phyloP scores from a whole-genome alignment of 1,284 basidiomycete species.

The Taiwanofungus camphoratus region DNA sequence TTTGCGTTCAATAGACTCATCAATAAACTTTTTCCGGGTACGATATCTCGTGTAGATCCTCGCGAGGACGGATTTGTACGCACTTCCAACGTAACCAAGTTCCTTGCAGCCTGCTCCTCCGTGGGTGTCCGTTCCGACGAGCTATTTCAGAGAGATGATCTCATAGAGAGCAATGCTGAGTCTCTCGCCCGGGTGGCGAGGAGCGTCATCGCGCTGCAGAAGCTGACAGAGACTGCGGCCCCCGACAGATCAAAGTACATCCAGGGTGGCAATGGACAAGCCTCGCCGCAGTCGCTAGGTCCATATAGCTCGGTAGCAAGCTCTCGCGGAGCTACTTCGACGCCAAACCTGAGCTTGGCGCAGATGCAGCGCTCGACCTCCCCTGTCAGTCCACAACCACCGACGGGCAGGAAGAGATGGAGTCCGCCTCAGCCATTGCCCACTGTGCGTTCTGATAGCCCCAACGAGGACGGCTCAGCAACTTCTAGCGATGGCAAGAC shows the following conservation, averaged over 20 bases:
- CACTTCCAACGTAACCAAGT: conserved; percentile 66
- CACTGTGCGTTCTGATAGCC: conserved; percentile 49
- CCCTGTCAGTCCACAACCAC: conserved; percentile 25
- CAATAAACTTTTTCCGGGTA: conserved; percentile 63
- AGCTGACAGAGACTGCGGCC: conserved; percentile 48
- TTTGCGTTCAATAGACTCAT: conserved; percentile 45
- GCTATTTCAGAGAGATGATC: conserved; percentile 64
- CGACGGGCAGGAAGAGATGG: conserved; percentile 38
- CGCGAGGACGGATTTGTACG: conserved; percentile 64
- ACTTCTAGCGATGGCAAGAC: conserved; percentile 22
- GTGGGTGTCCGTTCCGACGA: conserved; percentile 57
- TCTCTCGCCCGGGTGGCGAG: conserved; percentile 60
- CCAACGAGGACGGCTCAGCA: conserved; percentile 22
- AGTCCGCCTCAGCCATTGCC: conserved; percentile 50
- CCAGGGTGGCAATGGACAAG: conserved; percentile 27
- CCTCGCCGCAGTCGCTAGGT: conserved; percentile 12
- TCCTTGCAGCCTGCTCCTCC: conserved; percentile 63
- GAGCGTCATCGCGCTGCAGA: conserved; percentile 61
- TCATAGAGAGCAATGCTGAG: conserved; percentile 54
- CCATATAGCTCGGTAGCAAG: conserved; percentile 31
- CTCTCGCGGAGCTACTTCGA: conserved; percentile 47
- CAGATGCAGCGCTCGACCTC: conserved; percentile 26
- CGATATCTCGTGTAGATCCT: conserved; percentile 56
- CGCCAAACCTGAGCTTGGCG: conserved; percentile 46
- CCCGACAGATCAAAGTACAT: conserved; percentile 40